These are phyloP conservation scores for Globisporangium carolinianum DNA, from an alignment of 352 stramenopile species.

Conservation along the genomic window DNA sequence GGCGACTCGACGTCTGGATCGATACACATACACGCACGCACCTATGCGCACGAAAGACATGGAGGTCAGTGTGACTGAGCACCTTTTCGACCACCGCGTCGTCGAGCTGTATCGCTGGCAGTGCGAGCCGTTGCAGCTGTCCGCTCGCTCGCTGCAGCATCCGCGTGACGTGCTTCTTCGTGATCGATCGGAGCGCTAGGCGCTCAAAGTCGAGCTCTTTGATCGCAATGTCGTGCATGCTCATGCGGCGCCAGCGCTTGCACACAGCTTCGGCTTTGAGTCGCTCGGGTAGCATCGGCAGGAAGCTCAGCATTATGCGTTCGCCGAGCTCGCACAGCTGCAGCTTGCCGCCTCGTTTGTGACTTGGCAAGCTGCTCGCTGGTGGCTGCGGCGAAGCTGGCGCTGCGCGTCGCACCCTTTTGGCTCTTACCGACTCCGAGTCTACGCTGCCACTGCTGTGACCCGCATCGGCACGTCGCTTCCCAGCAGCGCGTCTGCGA, in stretches of 20 bases:
- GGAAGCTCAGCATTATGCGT: conserved; percentile 35
- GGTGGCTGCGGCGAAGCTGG: too few species aligned
- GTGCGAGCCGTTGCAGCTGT: conserved; percentile 23
- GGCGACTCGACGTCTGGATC: too few species aligned
- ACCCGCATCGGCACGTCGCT: too few species aligned
- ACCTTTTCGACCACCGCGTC: conserved; percentile 36
- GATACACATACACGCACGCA: conserved; percentile 4
- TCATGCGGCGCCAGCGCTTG: conserved; percentile 42
- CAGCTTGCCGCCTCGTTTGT: conserved; percentile 2
- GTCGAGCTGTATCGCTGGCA: conserved; percentile 42
- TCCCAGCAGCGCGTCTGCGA: too few species aligned
- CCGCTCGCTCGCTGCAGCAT: conserved; percentile 32
- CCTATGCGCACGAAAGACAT: conserved; percentile 44
- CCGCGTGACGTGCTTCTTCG: conserved; percentile 23
- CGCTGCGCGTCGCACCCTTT: not conserved
- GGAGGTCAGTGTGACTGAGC: conserved; percentile 24
- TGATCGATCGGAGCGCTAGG: conserved; percentile 19
- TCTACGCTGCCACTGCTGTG: too few species aligned
- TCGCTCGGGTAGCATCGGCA: conserved; percentile 44
- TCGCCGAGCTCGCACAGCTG: conserved; percentile 36
- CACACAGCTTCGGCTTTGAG: conserved; percentile 46
- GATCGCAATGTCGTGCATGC: conserved; percentile 29
- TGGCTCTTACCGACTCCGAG: too few species aligned
- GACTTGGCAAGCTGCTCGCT: not conserved
- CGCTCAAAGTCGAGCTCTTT: conserved; percentile 41